Evolutionary conservation across 768 basidiomycete species (phyloP).

Genomic region (Rhodosporidiobolus sp.): DNA sequence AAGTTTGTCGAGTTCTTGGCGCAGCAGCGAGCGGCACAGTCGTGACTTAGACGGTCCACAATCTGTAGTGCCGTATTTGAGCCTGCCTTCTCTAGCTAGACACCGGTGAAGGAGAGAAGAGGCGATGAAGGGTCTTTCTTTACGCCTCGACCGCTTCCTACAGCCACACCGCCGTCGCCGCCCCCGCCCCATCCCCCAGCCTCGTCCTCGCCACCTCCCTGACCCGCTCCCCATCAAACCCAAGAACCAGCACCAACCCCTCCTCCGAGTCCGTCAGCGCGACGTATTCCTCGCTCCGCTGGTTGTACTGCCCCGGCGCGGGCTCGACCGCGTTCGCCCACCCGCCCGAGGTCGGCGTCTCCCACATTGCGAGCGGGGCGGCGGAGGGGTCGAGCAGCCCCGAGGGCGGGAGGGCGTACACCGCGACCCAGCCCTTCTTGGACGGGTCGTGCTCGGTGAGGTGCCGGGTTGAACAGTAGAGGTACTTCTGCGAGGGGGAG

Average conservation of each 20-base stretch:
- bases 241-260: constrained; percentile 40
- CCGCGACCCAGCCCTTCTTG: constrained; percentile 43
- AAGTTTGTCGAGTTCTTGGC: too few relatives aligned
- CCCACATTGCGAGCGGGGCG: constrained; percentile 24
- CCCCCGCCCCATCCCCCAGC: constrained; percentile 17
- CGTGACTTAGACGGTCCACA: too few relatives aligned
- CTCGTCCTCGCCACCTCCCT: constrained; percentile 20
- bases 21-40: too few relatives aligned
- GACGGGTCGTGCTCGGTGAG: constrained; percentile 29
- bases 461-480: constrained; percentile 45
- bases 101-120: too few relatives aligned
- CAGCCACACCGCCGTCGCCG: constrained; percentile 36
- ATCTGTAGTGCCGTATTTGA: too few relatives aligned
- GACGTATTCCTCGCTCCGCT: constrained; percentile 27
- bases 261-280: constrained; percentile 45
- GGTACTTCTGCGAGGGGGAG: constrained; percentile 22
- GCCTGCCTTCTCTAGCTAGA: too few relatives aligned
- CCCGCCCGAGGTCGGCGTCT: constrained; percentile 45
- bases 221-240: constrained; percentile 20
- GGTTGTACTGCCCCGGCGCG: constrained; percentile 23
- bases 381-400: constrained; percentile 18
- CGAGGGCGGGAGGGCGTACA: constrained; percentile 25
- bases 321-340: constrained; percentile 47
- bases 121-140: too few relatives aligned
- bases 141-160: neutral